Conservation (phyloP, 208 protist species). For the Crithidia brevicula region DNA sequence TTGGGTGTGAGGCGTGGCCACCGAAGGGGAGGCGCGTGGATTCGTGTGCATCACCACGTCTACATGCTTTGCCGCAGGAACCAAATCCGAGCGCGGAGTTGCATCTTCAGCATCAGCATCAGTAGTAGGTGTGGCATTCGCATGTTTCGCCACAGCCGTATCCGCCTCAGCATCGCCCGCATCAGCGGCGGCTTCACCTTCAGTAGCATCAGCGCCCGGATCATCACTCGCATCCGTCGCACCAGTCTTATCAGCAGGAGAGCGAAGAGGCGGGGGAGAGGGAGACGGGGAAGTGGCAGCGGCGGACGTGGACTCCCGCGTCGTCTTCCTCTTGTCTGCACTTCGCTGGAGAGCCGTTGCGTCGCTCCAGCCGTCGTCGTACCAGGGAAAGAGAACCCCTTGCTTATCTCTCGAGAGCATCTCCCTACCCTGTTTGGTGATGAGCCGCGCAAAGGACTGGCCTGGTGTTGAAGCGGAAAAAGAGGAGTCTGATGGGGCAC, state of each 20-base stretch:
- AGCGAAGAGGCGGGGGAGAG: neutral
- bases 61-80: too few relatives aligned
- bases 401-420: constrained; percentile 7
- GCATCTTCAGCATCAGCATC: too few relatives aligned
- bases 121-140: too few relatives aligned
- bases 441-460: neutral
- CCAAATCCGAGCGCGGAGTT: too few relatives aligned
- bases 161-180: too few relatives aligned
- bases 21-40: neutral
- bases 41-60: constrained; percentile 7
- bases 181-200: too few relatives aligned
- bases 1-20: constrained; percentile 4
- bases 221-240: too few relatives aligned
- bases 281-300: neutral
- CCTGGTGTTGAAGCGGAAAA: neutral
- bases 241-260: too few relatives aligned
- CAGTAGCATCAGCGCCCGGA: too few relatives aligned
- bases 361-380: constrained; percentile 16
- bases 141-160: too few relatives aligned
- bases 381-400: constrained; percentile 8
- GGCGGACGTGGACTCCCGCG: neutral
- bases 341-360: neutral
- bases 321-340: too few relatives aligned
- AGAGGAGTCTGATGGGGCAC: neutral
- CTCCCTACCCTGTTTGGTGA: constrained; percentile 14